Conservation (phyloP, 192 early-diverging fungal genomes). For the Coemansia sp. region DNA sequence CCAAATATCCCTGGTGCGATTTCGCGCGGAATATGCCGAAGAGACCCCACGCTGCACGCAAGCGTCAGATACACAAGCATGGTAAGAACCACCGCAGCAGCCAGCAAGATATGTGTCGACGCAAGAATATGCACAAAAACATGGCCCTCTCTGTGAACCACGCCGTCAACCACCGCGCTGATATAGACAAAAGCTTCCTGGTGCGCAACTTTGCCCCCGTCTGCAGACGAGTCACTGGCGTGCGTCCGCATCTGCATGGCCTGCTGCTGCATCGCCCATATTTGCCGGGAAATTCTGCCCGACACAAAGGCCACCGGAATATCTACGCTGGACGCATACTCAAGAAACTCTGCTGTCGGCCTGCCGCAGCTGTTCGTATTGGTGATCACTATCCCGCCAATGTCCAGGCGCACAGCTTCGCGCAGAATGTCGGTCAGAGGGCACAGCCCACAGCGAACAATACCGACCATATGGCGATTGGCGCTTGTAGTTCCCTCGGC, state of each 20-base stretch:
- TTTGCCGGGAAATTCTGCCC: slow-evolving; percentile 19
- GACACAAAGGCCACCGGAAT: slow-evolving; percentile 47
- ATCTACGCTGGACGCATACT: slow-evolving; percentile 23
- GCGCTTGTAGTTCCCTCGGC: neutral
- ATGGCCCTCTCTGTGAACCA: neutral
- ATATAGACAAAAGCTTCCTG: slow-evolving; percentile 34
- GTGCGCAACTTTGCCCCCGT: neutral
- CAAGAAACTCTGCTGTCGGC: slow-evolving; percentile 35
- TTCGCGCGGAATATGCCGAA: slow-evolving; percentile 37
- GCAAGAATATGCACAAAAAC: slow-evolving; percentile 31
- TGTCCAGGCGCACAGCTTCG: slow-evolving; percentile 24
- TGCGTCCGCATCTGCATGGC: neutral
- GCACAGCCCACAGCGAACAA: slow-evolving; percentile 44
- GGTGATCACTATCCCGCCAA: slow-evolving; percentile 34
- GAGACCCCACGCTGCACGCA: slow-evolving; percentile 44
- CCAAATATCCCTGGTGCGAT: slow-evolving; percentile 40
- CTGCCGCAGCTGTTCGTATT: slow-evolving; percentile 46
- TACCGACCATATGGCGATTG: slow-evolving; percentile 22
- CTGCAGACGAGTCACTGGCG: slow-evolving; percentile 2
- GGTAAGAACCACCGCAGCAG: slow-evolving; percentile 19
- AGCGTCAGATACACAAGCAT: slow-evolving; percentile 33
- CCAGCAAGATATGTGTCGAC: slow-evolving; percentile 35
- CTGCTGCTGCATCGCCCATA: slow-evolving; percentile 29
- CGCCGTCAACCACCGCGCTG: slow-evolving; percentile 15
- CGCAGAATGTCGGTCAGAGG: slow-evolving; percentile 31